Evolutionary conservation across 148 eudicot species (phyloP).

Genomic region (Rhododendron simsii): DNA sequence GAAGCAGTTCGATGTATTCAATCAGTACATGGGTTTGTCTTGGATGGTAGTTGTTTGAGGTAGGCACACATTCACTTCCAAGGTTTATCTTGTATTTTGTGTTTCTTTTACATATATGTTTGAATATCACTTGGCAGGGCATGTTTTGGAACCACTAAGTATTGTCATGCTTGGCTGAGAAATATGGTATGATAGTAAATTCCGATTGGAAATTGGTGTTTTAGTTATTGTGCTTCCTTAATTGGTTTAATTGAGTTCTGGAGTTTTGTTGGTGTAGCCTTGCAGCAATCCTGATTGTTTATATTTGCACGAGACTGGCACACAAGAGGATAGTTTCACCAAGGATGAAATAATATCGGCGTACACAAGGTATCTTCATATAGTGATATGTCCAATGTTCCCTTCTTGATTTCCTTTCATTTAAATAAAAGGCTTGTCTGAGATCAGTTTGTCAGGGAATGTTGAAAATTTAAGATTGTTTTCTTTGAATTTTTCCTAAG

Average conservation of each 20-base stretch:
- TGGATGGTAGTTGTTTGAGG: slow-evolving; percentile 80
- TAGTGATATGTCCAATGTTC: neutral
- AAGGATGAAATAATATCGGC: slow-evolving; percentile 92
- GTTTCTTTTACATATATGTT: slow-evolving; percentile 6
- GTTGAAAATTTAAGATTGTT: neutral
- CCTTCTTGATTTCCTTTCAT: neutral
- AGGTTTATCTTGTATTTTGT: neutral
- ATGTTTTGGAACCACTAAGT: slow-evolving; percentile 97
- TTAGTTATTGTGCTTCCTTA: neutral
- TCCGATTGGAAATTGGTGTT: neutral
- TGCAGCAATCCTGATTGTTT: slow-evolving; percentile 94
- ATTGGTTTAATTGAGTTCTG: neutral
- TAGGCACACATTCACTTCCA: slow-evolving; percentile 16
- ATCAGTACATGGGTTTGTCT: slow-evolving; percentile 81
- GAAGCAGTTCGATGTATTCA: slow-evolving; percentile 97
- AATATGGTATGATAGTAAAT: slow-evolving; percentile 63
- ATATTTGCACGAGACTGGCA: slow-evolving; percentile 93
- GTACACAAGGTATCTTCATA: slow-evolving; percentile 63
- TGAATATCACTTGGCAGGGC: slow-evolving; percentile 47
- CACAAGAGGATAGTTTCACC: slow-evolving; percentile 84
- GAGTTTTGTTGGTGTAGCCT: slow-evolving; percentile 48
- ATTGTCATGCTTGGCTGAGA: slow-evolving; percentile 97
- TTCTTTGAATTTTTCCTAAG: neutral
- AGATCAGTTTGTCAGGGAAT: neutral
- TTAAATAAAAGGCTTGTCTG: neutral